Percentiles rank a stretch among this genome's conserved stretches.
phyloP scores from a whole-genome alignment of 306 rosid genomes.

The Quercus gilva region DNA sequence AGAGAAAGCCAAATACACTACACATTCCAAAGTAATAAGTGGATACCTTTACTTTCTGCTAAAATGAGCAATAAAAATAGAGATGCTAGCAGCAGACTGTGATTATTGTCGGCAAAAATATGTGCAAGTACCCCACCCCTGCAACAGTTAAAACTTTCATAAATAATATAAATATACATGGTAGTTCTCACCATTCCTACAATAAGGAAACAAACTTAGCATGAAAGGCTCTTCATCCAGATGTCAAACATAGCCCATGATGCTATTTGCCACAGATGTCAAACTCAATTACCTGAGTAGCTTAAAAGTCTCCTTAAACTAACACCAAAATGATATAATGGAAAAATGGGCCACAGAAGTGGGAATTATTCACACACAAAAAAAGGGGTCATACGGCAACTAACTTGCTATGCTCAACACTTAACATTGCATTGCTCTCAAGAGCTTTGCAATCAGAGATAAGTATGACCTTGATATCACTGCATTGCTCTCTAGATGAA shows the following conservation, averaged over 20 bases:
- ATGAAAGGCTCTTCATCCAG: constrained; percentile 11
- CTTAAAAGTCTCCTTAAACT: background rate
- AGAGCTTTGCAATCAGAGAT: background rate
- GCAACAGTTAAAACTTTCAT: constrained; percentile 26
- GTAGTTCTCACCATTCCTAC: background rate
- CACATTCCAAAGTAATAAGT: background rate
- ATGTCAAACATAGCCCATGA: background rate
- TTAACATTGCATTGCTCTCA: background rate
- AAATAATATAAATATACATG: background rate
- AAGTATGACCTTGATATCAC: background rate
- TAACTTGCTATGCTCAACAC: background rate
- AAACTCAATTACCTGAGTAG: background rate
- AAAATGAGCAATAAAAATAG: constrained; percentile 55
- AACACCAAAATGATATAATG: background rate
- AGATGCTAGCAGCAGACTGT: constrained; percentile 48
- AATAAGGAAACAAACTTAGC: constrained; percentile 15
- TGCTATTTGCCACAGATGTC: background rate
- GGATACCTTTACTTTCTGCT: constrained; percentile 65
- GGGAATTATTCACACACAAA: background rate
- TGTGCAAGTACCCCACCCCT: constrained; percentile 62
- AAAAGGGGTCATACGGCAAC: background rate
- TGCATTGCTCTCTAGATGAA: background rate
- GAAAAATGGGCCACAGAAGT: background rate
- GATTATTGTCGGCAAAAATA: constrained; percentile 47
- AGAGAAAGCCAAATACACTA: background rate